Conservation (phyloP, 2,329 filamentous ascomycete species). For the Epichloe gansuensis region DNA sequence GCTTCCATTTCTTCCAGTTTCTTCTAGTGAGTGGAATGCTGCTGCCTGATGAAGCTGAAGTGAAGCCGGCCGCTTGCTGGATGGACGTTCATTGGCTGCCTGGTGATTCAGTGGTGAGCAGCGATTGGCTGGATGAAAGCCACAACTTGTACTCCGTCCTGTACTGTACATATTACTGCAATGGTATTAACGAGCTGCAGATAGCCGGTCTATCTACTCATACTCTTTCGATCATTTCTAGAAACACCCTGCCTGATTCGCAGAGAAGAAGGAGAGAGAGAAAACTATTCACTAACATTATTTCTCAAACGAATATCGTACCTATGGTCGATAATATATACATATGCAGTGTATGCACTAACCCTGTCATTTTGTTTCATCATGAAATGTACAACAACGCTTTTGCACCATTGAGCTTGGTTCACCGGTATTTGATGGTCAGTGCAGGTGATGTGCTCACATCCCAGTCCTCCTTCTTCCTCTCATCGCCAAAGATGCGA, state of each 20-base stretch:
- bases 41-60: constrained; percentile 8
- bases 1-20: not conserved
- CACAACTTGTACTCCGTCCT: too few species aligned
- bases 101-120: not conserved
- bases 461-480: constrained; percentile 34
- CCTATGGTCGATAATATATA: not conserved
- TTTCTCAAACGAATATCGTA: not conserved
- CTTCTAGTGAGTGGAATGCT: constrained; percentile 5
- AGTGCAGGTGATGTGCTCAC: constrained; percentile 28
- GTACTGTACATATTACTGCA: too few species aligned
- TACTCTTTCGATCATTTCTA: too few species aligned
- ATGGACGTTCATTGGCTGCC: not conserved
- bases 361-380: not conserved
- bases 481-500: constrained; percentile 36
- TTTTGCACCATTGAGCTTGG: too few species aligned
- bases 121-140: not conserved
- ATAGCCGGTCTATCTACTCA: too few species aligned
- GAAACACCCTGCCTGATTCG: too few species aligned
- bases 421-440: constrained; percentile 26
- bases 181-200: too few species aligned
- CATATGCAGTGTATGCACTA: not conserved
- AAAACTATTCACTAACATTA: too few species aligned
- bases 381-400: not conserved
- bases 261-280: too few species aligned
- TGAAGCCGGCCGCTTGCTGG: too few species aligned